These are phyloP conservation scores for Ensete glaucum DNA, from an alignment of 176 grass and related monocot species.

Conservation along the genomic window DNA sequence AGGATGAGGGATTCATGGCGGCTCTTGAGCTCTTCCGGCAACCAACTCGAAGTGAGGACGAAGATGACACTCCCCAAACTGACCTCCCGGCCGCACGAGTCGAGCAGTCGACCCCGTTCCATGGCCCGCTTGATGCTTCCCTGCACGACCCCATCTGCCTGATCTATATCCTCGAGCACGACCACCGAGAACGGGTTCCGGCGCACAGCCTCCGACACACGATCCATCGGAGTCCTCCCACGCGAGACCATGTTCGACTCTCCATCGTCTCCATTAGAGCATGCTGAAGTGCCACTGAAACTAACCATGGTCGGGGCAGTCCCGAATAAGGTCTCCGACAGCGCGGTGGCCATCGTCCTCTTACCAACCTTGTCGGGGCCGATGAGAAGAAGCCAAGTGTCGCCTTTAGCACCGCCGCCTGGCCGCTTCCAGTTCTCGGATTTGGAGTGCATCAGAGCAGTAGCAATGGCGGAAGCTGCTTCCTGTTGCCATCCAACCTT, in stretches of 20 bases:
- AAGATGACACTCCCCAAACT: conserved; percentile 43
- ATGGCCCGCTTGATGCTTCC: conserved; percentile 35
- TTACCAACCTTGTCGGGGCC: conserved; percentile 59
- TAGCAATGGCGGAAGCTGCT: conserved; percentile 34
- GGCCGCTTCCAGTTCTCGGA: conserved; percentile 22
- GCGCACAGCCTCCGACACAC: conserved; percentile 38
- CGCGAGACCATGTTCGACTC: conserved; percentile 27
- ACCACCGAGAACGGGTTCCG: conserved; percentile 47
- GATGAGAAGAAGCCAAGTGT: conserved; percentile 58
- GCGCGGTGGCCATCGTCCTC: conserved; percentile 51
- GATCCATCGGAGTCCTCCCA: conserved; percentile 44
- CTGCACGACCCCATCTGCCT: conserved; percentile 27
- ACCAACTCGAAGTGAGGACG: conserved; percentile 34
- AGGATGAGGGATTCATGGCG: conserved; percentile 9
- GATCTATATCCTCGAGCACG: conserved; percentile 62
- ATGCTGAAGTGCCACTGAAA: conserved; percentile 7
- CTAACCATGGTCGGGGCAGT: conserved; percentile 28
- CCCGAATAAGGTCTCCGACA: conserved; percentile 46
- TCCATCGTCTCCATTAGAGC: conserved; percentile 3
- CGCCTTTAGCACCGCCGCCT: conserved; percentile 15
- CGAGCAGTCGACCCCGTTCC: conserved; percentile 44
- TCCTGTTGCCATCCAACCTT: conserved; percentile 63
- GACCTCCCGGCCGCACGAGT: conserved; percentile 50
- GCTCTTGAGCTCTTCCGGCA: conserved; percentile 10
- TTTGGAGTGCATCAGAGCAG: conserved; percentile 30